phyloP scores from a whole-genome alignment of 1,139 yeast species.

The Geotrichum klebahnii region DNA sequence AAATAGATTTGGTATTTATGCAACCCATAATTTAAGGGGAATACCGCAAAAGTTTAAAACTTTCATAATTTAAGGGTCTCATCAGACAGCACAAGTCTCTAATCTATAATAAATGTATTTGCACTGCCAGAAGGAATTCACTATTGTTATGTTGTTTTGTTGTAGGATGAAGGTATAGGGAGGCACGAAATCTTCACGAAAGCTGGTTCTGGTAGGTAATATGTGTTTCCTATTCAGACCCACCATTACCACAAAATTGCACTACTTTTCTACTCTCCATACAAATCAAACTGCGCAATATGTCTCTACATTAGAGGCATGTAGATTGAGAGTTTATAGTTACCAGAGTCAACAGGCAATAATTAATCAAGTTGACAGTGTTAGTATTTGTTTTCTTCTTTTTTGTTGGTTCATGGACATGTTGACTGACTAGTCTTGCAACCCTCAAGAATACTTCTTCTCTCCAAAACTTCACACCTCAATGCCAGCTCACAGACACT shows the following conservation, averaged over 20 bases:
- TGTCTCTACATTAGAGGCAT: slow-evolving; percentile 6
- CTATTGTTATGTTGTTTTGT: too few relatives aligned
- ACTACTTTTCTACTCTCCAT: background rate
- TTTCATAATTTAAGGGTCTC: too few relatives aligned
- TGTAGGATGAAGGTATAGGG: background rate
- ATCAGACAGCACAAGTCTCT: too few relatives aligned
- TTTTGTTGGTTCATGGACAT: background rate
- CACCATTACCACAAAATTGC: background rate
- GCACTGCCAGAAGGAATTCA: too few relatives aligned
- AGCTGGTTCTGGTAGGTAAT: background rate
- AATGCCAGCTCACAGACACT: slow-evolving; percentile 5
- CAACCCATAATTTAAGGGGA: too few relatives aligned
- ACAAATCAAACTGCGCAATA: background rate
- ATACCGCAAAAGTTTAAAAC: too few relatives aligned
- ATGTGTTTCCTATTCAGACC: background rate
- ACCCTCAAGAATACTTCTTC: slow-evolving; percentile 2
- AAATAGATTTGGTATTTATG: too few relatives aligned
- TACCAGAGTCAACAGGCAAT: background rate
- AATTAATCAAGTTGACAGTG: background rate
- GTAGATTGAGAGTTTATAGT: background rate
- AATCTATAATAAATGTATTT: too few relatives aligned
- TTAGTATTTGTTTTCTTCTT: background rate
- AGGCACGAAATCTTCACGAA: slow-evolving; percentile 9
- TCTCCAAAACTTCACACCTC: background rate
- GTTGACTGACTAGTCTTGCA: background rate